Base-by-base conservation (phyloP, 78 protist species). In the Emiliania huxleyi region DNA sequence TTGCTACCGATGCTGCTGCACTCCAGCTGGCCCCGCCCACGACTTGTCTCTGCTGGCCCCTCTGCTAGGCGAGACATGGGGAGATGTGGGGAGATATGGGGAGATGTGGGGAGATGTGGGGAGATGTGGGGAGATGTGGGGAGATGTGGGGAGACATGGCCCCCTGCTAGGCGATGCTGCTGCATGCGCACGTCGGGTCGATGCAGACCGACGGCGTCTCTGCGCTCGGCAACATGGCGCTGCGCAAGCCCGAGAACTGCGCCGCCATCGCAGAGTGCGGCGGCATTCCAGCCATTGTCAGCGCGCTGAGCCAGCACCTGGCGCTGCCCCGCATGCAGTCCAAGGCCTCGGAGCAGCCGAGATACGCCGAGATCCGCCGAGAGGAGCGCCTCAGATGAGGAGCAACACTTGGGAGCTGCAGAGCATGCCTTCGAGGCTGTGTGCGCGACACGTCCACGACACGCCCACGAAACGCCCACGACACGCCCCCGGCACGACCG, bases 161-260 rank as follows among this genome's bases (percentile, higher is more conserved):
- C 81, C 18, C n/a, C 42, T 1, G 18, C 12, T 40, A 71, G 42
- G 81, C 42, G 23, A 44, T 44, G 56, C 56, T 29, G 49, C 55
- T 81, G 49, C 89, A 81, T 38, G 5, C 89, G 15, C 11, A 81
- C 55, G 0, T 5, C 4, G 56, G 29, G 2, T 18, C 43, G 35
- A 44, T 44, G 89, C 89, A 42, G 12, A 26, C n/a, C 18, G 89
- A 44, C 38, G 38, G 38, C 40, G 56, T 44, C 40, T 33, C 38
- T 52, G 49, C 52, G 35, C 56, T 81, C 40, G 89, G 49, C 5
- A 29, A 0, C 48, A 44, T 81, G 49, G 2, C 56, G 29, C 52
- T 44, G 42, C 89, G 89, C 89, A 8, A 15, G 49, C 38, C 89
- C 18, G 89, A 21, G 26, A 81, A 81, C 89, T 81, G 89, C 37